phyloP scores from a whole-genome alignment of 345 rosid genomes.

The Eucalyptus cloeziana region DNA sequence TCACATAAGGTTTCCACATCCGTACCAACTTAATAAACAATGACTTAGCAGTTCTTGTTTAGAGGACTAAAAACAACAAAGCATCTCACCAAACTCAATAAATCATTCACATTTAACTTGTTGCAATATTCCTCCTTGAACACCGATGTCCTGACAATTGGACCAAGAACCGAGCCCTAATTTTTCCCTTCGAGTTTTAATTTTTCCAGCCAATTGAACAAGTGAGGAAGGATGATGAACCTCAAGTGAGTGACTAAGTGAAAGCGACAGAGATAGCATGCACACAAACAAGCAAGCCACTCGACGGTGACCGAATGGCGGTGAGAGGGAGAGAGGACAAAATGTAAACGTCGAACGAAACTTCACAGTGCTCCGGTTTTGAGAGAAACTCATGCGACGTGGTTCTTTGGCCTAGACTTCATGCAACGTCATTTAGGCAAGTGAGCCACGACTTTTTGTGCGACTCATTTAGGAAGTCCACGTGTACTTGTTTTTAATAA shows the following conservation, averaged over 20 bases:
- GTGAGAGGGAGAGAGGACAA: too few relatives aligned
- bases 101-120: neutral
- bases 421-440: too few relatives aligned
- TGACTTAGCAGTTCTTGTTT: neutral
- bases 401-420: too few relatives aligned
- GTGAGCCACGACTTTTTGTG: too few relatives aligned
- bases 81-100: neutral
- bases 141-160: neutral
- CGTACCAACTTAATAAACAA: neutral
- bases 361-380: too few relatives aligned
- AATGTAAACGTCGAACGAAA: too few relatives aligned
- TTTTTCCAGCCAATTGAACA: neutral
- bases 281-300: neutral
- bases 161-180: neutral
- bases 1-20: neutral
- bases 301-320: neutral
- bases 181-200: neutral
- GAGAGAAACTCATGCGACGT: too few relatives aligned
- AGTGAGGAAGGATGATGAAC: neutral
- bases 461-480: too few relatives aligned
- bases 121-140: neutral
- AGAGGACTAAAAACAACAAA: neutral
- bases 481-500: too few relatives aligned
- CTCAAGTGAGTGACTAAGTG: neutral
- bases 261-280: neutral